Evolutionary conservation across 371 early-diverging fungal genomes (phyloP).

Genomic region (Smittium culicis): DNA sequence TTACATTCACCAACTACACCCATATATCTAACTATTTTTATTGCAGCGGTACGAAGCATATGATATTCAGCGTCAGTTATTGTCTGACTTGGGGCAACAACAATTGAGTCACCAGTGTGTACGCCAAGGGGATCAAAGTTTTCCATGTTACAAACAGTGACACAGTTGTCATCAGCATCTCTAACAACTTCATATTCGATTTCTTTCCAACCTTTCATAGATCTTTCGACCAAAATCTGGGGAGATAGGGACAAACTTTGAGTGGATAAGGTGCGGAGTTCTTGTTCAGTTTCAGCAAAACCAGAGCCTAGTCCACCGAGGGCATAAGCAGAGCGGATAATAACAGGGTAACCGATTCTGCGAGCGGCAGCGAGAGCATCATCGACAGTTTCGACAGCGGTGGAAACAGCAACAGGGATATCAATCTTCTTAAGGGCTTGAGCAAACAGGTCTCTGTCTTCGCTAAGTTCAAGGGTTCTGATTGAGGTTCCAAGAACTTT

Average conservation of each 20-base stretch:
- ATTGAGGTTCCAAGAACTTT: constrained; percentile 88
- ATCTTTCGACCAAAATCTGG: constrained; percentile 82
- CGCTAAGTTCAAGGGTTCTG: constrained; percentile 74
- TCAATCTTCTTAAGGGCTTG: constrained; percentile 64
- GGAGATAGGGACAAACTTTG: constrained; percentile 78
- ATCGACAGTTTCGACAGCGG: constrained; percentile 56
- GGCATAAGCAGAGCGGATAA: constrained; percentile 85
- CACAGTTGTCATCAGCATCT: constrained; percentile 82
- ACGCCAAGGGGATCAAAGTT: constrained; percentile 96
- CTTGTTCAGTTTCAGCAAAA: constrained; percentile 71
- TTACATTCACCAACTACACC: constrained; percentile 96
- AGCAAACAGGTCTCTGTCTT: constrained; percentile 89
- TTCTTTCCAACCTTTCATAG: constrained; percentile 98
- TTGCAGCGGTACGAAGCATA: constrained; percentile 83
- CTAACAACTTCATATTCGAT: constrained; percentile 94
- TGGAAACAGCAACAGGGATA: constrained; percentile 68
- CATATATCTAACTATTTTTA: constrained; percentile 66
- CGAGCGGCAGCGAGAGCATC: constrained; percentile 73
- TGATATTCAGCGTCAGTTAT: constrained; percentile 88
- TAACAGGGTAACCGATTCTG: constrained; percentile 81
- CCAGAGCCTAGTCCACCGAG: constrained; percentile 91
- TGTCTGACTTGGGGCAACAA: constrained; percentile 90
- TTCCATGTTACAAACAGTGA: constrained; percentile 97
- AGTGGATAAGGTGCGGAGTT: constrained; percentile 58
- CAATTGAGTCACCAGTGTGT: constrained; percentile 93